Evolutionary conservation across 1,139 yeast species (phyloP), one percentile per base, ranked within the genome.

Genomic region (Yamadazyma spencermartinsiae): DNA sequence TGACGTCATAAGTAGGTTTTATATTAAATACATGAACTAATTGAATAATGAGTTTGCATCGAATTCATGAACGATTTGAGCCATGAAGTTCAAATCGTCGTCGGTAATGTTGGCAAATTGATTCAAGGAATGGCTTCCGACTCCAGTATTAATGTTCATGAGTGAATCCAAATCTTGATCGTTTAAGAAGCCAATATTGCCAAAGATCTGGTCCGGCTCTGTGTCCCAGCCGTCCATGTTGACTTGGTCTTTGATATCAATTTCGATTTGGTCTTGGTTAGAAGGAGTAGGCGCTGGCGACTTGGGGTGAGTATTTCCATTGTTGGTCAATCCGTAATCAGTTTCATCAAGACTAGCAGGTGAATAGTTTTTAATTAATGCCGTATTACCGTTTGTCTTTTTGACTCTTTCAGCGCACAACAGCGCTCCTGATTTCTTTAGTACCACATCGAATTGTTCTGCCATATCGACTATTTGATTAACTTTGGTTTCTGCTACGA

Each of bases 401-500:
- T 12, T 31, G 15, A 25, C 11, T 28, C 10, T n/a, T 15, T 21
- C 31, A 9, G 19, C 17, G 9, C 8, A 9, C n/a, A 47, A 39
- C 11, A 41, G 23, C 4, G 35, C 39, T n/a, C 9, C 14, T 24
- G 17, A 28, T 28, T 28, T 28, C 8, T 11, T 4, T 16, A 16
- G 5, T 4, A 40, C 31, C 24, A 43, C 38, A 36, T 39, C 25
- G 48, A 49, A 28, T 40, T 46, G 4, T 20, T 28, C 13, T 2
- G 60, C 34, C 19, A 57, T 41, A 10, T 48, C 49, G 9, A 50
- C 27, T 2, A 60, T 39, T 37, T 59, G 63, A 13, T 41, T 40
- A 11, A 58, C 38, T 36, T 60, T 61, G 3, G 60, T 57, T 19
- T 41, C 50, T 1, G 65, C 65, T 23, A 61, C 48, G 16, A 45